These are phyloP conservation scores for Apophysomyces variabilis DNA, from an alignment of 371 early-diverging fungal genomes.

Conservation along the genomic window DNA sequence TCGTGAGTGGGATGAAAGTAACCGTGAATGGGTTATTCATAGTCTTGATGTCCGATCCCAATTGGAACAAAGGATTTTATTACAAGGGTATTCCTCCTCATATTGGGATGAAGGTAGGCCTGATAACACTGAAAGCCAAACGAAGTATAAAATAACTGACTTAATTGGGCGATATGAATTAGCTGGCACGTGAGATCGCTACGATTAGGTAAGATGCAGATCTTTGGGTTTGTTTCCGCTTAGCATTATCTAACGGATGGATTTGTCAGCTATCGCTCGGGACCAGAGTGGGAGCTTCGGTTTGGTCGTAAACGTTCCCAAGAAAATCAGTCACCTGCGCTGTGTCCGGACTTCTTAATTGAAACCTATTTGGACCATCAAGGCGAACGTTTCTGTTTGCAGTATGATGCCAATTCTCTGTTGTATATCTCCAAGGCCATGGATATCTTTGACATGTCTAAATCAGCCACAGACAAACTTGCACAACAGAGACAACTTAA, in stretches of 20 bases:
- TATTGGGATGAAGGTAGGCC: slow-evolving; percentile 86
- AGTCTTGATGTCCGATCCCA: slow-evolving; percentile 94
- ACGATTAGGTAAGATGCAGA: slow-evolving; percentile 60
- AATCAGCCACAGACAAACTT: slow-evolving; percentile 52
- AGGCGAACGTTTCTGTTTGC: slow-evolving; percentile 88
- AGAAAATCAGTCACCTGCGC: slow-evolving; percentile 72
- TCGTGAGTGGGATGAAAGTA: not conserved
- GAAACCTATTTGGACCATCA: slow-evolving; percentile 97
- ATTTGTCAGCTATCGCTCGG: slow-evolving; percentile 80
- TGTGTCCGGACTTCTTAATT: slow-evolving; percentile 93
- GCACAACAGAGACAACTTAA: slow-evolving; percentile 49
- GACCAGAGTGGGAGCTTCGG: slow-evolving; percentile 96
- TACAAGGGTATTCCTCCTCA: slow-evolving; percentile 92
- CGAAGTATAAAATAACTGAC: not conserved
- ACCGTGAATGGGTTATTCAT: not conserved
- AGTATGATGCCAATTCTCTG: slow-evolving; percentile 94
- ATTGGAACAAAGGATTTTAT: slow-evolving; percentile 94
- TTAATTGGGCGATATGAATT: not conserved
- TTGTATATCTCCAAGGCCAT: slow-evolving; percentile 96
- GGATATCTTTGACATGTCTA: slow-evolving; percentile 96
- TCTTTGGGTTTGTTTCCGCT: not conserved
- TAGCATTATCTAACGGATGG: not conserved
- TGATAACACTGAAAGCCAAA: too few species aligned
- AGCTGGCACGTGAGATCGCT: slow-evolving; percentile 86
- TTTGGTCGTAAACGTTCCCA: slow-evolving; percentile 87